Evolutionary conservation across 768 basidiomycete species (phyloP), one percentile per base, ranked within the genome.

Genomic region (Hirschioporus abietinus): DNA sequence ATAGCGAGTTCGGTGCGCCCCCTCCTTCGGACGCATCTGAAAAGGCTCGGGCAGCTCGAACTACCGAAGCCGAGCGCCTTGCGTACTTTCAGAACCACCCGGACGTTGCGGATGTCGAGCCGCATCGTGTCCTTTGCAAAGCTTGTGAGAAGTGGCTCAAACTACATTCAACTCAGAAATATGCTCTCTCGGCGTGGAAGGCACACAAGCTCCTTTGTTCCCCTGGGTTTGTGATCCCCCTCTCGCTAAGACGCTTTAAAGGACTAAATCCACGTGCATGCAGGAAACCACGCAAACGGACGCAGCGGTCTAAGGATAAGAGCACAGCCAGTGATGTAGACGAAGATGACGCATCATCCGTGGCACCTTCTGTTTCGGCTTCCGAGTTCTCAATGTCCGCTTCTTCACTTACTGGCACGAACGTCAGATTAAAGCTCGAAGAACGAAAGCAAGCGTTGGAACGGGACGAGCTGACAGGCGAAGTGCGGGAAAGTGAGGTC

Each of bases 141-240:
- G 79, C 78, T 42, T 92, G 91, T 72, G 76, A 84, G 65, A 85
- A 81, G 67, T 90, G 89, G 88, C 80, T 92, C 66, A 80, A 76
- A 62, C 78, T 91, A 27, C 78, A 83, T 63, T 79, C 70, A 27
- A 71, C 73, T 69, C 81, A 80, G 0, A 70, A 72, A 7, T 91
- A 89, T 73, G 70, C 72, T 30, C 66, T 82, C 59, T 58, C 67
- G 36, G 84, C 86, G 68, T 92, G 90, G 90, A 78, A 77, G 15
- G 63, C 63, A 8, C 91, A 91, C 70, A 78, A 80, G 66, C 70
- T 72, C 30, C 76, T 75, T 20, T 90, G 90, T 72, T 73, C 75
- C 34, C 74, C 75, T 4, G 71, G 78, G 83, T 85, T 75, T 57
- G 78, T 74, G 67, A 2, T 30, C 42, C n/a, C 60, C 7, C 27